Conservation (phyloP, 2,329 filamentous ascomycete genomes). For the Fonsecaea pedrosoi region DNA sequence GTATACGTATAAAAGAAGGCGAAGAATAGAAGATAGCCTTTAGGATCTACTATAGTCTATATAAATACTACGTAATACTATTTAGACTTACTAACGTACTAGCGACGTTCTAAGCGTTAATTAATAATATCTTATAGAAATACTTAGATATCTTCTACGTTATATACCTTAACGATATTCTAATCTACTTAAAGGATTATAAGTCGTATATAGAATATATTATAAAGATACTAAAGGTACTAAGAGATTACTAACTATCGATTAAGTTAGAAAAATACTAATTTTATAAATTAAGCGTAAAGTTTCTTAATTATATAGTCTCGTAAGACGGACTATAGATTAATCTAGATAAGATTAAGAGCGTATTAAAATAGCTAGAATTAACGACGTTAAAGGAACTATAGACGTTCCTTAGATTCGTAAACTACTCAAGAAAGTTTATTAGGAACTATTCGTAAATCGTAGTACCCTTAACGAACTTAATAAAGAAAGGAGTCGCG, state of each 20-base stretch:
- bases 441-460: background rate
- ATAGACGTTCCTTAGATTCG: too few species aligned
- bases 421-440: too few species aligned
- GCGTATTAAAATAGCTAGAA: too few species aligned
- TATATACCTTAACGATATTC: constrained; percentile 11
- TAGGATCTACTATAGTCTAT: constrained; percentile 40
- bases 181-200: background rate
- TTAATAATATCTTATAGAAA: background rate
- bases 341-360: too few species aligned
- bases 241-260: too few species aligned
- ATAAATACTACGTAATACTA: constrained; percentile 44
- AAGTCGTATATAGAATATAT: too few species aligned
- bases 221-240: too few species aligned
- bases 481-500: constrained; percentile 14
- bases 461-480: background rate
- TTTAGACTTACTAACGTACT: constrained; percentile 41
- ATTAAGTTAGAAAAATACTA: too few species aligned
- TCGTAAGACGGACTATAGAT: too few species aligned
- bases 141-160: constrained; percentile 20
- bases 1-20: constrained; percentile 40
- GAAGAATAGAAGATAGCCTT: constrained; percentile 46
- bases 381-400: background rate
- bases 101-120: background rate
- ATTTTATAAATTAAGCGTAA: too few species aligned
- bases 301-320: too few species aligned